Evolutionary conservation across 495 filamentous ascomycete genomes (phyloP), one percentile per base, ranked within the genome.

Genomic region (Penicillium paxilli): DNA sequence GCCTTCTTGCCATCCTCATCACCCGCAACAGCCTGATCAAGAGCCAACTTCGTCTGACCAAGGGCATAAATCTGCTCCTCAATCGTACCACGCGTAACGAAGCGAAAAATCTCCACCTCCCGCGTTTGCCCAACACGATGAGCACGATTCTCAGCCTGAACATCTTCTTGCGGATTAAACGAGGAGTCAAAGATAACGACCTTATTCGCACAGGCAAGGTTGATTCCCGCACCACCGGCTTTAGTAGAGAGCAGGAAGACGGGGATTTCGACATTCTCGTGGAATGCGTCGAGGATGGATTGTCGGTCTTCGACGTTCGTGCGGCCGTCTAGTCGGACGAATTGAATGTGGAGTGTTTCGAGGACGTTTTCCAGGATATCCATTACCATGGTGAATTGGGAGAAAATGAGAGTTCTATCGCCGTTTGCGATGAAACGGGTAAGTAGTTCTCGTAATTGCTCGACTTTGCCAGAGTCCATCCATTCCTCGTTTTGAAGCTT

Each of bases 111-210:
- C 62, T 98, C 94, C 2, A 98, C 94, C 16, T 91, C 88, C 22
- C 89, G 74, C 8, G 80, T 92, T 68, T 98, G 94, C 1, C 94
- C 95, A 10, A 98, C 89, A 4, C 94, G 85, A 73, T 98, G 94
- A 1, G 94, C 94, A 17, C 94, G 88, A 65, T 98, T 97, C 72
- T 96, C 92, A 0, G 94, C 94, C 68, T 98, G 94, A 1, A 94
- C 81, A 64, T 98, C 94, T 51, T 97, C 92, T 67, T 98, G 94
- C 0, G 94, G 94, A 60, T 98, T 98, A 71, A 98, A 97, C 24
- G 83, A 87, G 47, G 88, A 89, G 69, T 98, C 94, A 64, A 98
- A 97, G 63, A 98, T 93, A 67, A 98, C 83, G 54, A 98, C 92
- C 76, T 96, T 97, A 73, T 98, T 98, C 3, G 94, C 95, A 37